A percentile compares a stretch with the other conserved stretches of the same genome.
phyloP scores from a whole-genome alignment of 495 filamentous ascomycete species.

The Penicillium diatomitis region DNA sequence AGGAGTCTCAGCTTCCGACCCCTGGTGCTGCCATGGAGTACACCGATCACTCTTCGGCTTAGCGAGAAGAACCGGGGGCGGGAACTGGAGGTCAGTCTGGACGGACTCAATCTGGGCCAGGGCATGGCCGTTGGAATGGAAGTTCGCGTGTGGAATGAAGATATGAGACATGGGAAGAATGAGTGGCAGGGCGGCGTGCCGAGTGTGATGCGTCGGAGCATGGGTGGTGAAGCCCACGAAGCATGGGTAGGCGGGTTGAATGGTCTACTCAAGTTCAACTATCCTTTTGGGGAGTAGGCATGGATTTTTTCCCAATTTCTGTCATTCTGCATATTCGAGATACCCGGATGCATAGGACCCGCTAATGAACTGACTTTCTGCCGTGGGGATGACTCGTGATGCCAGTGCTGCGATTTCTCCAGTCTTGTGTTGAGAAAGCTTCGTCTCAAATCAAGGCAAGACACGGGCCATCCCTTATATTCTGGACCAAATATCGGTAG shows the following conservation, averaged over 20 bases:
- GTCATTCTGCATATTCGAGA: background rate
- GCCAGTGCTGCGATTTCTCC: no score
- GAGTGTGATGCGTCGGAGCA: constrained; percentile 43
- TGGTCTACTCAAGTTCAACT: constrained; percentile 91
- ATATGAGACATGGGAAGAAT: constrained; percentile 56
- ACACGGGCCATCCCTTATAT: no score
- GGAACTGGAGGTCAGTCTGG: constrained; percentile 81
- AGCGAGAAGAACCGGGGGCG: constrained; percentile 75
- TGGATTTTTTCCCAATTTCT: background rate
- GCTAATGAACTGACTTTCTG: background rate
- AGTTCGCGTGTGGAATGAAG: constrained; percentile 76
- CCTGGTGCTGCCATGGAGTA: constrained; percentile 77
- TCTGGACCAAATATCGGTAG: no score
- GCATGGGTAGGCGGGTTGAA: constrained; percentile 97
- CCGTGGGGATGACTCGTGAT: background rate
- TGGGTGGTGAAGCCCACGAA: constrained; percentile 57
- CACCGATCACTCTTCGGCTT: constrained; percentile 71
- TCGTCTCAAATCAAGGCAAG: no score
- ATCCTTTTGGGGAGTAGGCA: constrained; percentile 78
- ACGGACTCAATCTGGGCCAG: constrained; percentile 63
- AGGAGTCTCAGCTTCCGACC: constrained; percentile 87
- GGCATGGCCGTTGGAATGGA: constrained; percentile 76
- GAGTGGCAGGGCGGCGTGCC: constrained; percentile 54
- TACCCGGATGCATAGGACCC: background rate
- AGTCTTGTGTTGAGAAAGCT: no score